Base-by-base conservation (phyloP, 2,329 filamentous ascomycete genomes). In the Calonectria honghensis region DNA sequence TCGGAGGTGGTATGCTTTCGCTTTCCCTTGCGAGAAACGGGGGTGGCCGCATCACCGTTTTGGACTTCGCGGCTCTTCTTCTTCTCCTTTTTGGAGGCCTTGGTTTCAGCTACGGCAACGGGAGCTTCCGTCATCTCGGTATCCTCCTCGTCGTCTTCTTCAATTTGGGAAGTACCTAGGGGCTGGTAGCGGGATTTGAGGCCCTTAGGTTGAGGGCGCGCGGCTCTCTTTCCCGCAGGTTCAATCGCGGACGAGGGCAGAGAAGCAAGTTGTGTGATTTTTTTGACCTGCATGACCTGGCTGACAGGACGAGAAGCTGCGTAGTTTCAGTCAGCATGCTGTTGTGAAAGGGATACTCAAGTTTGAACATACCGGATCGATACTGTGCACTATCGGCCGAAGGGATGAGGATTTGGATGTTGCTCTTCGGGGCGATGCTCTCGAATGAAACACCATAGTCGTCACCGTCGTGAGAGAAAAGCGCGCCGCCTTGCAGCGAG, bases 141-240 rank as follows among this genome's bases (percentile, higher is more conserved):
- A 72, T 87, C 87, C 6, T 85, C 86, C 20, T 89, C 87, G 16
- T 82, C 32, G 10, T 32, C 32, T 10, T 32, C 84, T 27, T 87
- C 88, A 80, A 89, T 78, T 0, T 78, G 81, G 73, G 80, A 81
- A 54, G 91, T 87, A 35, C 94, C 94, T 57, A 93, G 90, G 1
- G 94, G 94, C 69, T 89, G 89, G 83, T 91, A 95, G 41, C 94
- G 91, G 84, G 92, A 90, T 79, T 89, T 91, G 69, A 96, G 85
- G 9, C 92, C 93, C 79, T 90, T 88, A 1, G 94, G 93, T 82
- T 96, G 94, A 59, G 90, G 87, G 73, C 93, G 90, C 64, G 91
- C 87, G 1, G 88, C 83, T 73, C 87, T 91, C 72, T 89, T 86
- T 6, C 89, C 85, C 3, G 88, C 86, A 63, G 88, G 86, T 29